phyloP scores from a whole-genome alignment of 768 basidiomycete genomes.

The Lentinula aciculospora region DNA sequence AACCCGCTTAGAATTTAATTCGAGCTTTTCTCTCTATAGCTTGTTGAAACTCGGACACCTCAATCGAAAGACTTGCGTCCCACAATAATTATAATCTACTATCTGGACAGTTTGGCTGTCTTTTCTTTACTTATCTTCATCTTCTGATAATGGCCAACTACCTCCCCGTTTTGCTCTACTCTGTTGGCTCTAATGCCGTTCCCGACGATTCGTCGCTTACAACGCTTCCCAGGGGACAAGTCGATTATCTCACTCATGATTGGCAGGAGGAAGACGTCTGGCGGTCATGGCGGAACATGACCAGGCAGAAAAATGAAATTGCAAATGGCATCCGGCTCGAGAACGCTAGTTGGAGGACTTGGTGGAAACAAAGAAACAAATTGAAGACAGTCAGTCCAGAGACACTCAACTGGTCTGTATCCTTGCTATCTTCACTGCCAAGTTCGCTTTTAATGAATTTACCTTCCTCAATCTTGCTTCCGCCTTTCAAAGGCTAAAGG shows the following conservation, averaged over 20 bases:
- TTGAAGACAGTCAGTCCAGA: constrained; percentile 94
- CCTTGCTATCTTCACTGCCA: constrained; percentile 3
- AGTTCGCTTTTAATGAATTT: constrained; percentile 9
- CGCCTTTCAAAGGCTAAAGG: constrained; percentile 81
- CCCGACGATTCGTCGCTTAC: constrained; percentile 78
- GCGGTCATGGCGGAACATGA: constrained; percentile 98
- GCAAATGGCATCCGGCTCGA: constrained; percentile 91
- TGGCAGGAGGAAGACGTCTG: constrained; percentile 99
- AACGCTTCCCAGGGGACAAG: constrained; percentile 86
- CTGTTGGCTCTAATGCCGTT: constrained; percentile 48
- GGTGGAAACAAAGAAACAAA: constrained; percentile 99
- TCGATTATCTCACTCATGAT: constrained; percentile 97
- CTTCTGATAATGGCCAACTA: constrained; percentile 53
- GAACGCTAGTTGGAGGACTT: constrained; percentile 98
- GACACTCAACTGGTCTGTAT: constrained; percentile 93
- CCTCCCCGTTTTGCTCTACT: constrained; percentile 64
- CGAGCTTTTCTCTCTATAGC: not conserved
- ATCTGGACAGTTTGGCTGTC: not conserved
- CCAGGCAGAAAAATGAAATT: constrained; percentile 96
- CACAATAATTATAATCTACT: not conserved
- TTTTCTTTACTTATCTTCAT: constrained; percentile 2
- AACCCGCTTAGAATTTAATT: not conserved
- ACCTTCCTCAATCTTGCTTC: not conserved
- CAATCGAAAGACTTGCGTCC: not conserved
- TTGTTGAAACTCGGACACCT: not conserved